These are phyloP conservation scores for Sclerotinia minor DNA, from an alignment of 2,329 filamentous ascomycete species.

Conservation along the genomic window DNA sequence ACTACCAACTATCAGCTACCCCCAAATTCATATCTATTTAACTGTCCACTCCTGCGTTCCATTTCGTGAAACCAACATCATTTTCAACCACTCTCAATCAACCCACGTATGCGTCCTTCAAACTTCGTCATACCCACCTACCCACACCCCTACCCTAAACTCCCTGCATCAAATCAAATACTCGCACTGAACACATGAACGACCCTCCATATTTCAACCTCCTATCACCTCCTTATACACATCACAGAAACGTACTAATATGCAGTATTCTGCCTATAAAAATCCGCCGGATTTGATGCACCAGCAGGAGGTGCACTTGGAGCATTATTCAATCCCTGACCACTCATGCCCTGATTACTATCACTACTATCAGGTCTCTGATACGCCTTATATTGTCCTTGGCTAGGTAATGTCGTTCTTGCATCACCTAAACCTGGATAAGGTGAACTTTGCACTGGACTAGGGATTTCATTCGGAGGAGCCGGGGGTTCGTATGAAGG, in stretches of 20 bases:
- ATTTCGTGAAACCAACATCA: not conserved
- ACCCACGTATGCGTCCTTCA: not conserved
- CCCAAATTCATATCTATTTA: not conserved
- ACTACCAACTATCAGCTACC: not conserved
- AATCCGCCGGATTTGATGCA: constrained; percentile 47
- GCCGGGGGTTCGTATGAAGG: constrained; percentile 38
- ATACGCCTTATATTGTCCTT: constrained; percentile 60
- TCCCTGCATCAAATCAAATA: not conserved
- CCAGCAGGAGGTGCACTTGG: constrained; percentile 48
- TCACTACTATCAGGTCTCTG: constrained; percentile 37
- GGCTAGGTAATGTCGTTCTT: constrained; percentile 52
- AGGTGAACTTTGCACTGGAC: constrained; percentile 31
- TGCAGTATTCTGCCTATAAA: constrained; percentile 52
- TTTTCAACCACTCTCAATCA: not conserved
- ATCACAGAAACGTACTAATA: constrained; percentile 31
- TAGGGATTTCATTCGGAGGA: constrained; percentile 37
- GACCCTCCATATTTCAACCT: not conserved
- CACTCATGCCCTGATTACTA: constrained; percentile 30
- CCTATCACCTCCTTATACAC: not conserved
- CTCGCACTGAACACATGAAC: not conserved
- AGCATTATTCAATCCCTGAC: constrained; percentile 39
- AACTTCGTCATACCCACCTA: not conserved
- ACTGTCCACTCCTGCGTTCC: not conserved
- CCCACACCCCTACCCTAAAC: too few species aligned
- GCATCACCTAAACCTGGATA: constrained; percentile 46